These are phyloP conservation scores for Strobilomyces dryophilus DNA, from an alignment of 768 basidiomycete species.

Conservation along the genomic window DNA sequence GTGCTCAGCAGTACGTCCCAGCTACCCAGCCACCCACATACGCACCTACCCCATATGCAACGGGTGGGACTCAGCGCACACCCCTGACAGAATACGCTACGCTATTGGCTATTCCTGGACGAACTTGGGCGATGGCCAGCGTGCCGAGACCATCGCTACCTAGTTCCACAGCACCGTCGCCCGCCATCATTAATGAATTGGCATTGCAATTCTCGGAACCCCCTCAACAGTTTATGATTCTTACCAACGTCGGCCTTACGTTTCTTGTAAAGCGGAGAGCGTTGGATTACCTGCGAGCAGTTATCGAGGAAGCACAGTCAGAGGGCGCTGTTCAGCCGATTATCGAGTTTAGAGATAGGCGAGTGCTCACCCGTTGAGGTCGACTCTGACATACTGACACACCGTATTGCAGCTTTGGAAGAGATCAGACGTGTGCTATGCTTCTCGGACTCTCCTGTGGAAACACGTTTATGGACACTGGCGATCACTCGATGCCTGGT, in stretches of 20 bases:
- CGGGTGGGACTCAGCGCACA: conserved; percentile 44
- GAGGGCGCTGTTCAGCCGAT: conserved; percentile 77
- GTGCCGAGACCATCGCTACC: conserved; percentile 36
- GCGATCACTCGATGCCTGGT: conserved; percentile 42
- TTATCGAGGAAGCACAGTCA: conserved; percentile 77
- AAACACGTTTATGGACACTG: conserved; percentile 70
- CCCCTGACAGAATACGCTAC: conserved; percentile 76
- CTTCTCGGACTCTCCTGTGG: conserved; percentile 80
- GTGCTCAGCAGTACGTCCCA: conserved; percentile 30
- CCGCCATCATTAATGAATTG: conserved; percentile 71
- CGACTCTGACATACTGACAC: conserved; percentile 1
- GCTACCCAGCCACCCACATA: conserved; percentile 39
- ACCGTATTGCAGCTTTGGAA: conserved; percentile 62
- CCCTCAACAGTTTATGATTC: conserved; percentile 76
- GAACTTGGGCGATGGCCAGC: conserved; percentile 79
- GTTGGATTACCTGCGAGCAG: conserved; percentile 77
- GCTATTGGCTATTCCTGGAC: conserved; percentile 72
- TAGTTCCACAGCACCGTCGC: conserved; percentile 41
- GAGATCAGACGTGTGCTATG: conserved; percentile 92
- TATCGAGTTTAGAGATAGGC: conserved; percentile 81
- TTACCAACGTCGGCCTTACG: conserved; percentile 83
- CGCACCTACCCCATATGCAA: conserved; percentile 36
- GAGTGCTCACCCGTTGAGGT: conserved; percentile 12
- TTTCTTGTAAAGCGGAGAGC: conserved; percentile 79
- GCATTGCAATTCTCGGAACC: conserved; percentile 75